phyloP scores from a whole-genome alignment of 2,329 filamentous ascomycete genomes.

The Helotiales sp. region DNA sequence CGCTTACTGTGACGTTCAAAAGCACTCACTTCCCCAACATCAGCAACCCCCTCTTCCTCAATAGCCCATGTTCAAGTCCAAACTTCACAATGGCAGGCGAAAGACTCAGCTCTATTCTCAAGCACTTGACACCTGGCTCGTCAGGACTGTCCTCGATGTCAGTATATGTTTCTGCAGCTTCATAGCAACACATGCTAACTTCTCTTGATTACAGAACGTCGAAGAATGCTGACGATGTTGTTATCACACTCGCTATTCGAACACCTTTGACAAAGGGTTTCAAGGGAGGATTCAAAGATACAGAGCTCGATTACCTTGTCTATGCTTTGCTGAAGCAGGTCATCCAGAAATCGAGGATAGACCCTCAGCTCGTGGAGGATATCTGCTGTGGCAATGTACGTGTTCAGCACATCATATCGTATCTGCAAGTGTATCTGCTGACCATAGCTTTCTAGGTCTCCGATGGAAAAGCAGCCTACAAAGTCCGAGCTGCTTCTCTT shows the following conservation, averaged over 20 bases:
- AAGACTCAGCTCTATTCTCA: conserved; percentile 83
- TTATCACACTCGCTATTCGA: conserved; percentile 89
- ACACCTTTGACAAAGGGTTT: conserved; percentile 85
- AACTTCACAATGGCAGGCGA: conserved; percentile 70
- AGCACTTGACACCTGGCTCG: conserved; percentile 76
- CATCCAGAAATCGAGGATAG: conserved; percentile 69
- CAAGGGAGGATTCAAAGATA: conserved; percentile 97
- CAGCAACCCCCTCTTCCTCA: no score
- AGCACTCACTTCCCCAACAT: no score
- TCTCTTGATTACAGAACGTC: conserved; percentile 69
- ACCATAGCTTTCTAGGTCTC: conserved; percentile 60
- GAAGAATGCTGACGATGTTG: conserved; percentile 93
- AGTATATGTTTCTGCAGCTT: conserved; percentile 39
- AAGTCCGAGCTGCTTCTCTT: conserved; percentile 82
- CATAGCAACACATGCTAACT: conserved; percentile 27
- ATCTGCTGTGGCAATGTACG: conserved; percentile 89
- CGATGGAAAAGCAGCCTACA: conserved; percentile 85
- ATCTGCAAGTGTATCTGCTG: conserved; percentile 1
- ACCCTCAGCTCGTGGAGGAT: conserved; percentile 82
- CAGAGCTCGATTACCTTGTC: conserved; percentile 80
- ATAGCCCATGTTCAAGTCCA: no score
- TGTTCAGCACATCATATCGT: conserved; percentile 19
- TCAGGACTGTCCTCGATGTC: conserved; percentile 77
- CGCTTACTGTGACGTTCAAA: no score
- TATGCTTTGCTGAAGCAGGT: conserved; percentile 81